Conservation (phyloP, 2,329 filamentous ascomycete species). For the Ustulina deusta region DNA sequence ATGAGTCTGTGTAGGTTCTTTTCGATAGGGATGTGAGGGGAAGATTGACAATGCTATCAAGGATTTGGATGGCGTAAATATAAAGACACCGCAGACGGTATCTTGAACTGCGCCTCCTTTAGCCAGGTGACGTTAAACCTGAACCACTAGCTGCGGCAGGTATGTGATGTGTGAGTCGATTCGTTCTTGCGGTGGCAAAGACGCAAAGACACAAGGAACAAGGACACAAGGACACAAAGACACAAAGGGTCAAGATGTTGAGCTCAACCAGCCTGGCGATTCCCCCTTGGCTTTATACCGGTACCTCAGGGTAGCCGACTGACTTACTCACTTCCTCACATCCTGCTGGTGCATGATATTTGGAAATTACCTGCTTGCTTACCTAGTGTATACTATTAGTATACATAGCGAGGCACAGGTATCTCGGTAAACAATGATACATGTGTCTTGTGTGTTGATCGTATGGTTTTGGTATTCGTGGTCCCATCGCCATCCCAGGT, state of each 20-base stretch:
- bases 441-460: constrained; percentile 16
- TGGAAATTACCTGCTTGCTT: background rate
- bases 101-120: constrained; percentile 8
- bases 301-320: background rate
- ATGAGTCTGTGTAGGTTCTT: constrained; percentile 5
- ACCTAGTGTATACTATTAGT: background rate
- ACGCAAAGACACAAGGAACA: background rate
- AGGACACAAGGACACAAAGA: constrained; percentile 13
- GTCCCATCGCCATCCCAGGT: background rate
- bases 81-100: constrained; percentile 22
- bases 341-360: background rate
- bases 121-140: constrained; percentile 27
- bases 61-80: constrained; percentile 4
- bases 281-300: constrained; percentile 33
- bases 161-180: constrained; percentile 18
- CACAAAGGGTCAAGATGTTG: constrained; percentile 27
- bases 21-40: constrained; percentile 8
- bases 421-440: background rate
- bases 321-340: background rate
- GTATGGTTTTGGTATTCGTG: background rate
- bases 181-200: constrained; percentile 36
- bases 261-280: constrained; percentile 17
- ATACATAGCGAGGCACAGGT: background rate
- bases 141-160: constrained; percentile 10
- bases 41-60: background rate